Evolutionary conservation across 2,329 filamentous ascomycete genomes (phyloP), one percentile per base, ranked within the genome.

Genomic region (Microcyclospora tardicrescens): DNA sequence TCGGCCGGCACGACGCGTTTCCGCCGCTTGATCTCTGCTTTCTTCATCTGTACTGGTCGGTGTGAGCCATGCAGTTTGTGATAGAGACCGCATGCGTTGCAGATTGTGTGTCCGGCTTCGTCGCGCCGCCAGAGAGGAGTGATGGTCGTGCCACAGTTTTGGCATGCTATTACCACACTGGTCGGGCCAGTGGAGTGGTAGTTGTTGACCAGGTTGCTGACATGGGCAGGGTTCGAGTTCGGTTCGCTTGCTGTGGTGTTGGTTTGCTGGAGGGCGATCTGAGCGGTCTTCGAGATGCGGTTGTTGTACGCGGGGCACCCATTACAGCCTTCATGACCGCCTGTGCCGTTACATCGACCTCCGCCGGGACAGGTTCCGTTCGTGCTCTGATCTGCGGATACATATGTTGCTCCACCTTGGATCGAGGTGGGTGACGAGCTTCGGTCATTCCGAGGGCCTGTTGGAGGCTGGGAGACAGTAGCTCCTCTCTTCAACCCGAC

Each of bases 301-400:
- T 98, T 98, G 69, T 98, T 98, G 68, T 84, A 98, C 2, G 91
- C 91, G 28, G 91, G 91, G 56, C 91, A 98, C 10, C 91, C 91
- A 58, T 84, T 86, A 60, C 91, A 98, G 14, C 86, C 89, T 57
- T 93, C 84, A 27, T 91, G 86, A 38, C 91, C 91, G 33, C 91
- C 91, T 15, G 91, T 96, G 35, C 91, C 91, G 59, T 98, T 96
- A 60, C 91, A 98, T 42, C 81, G 81, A 30, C 91, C 91, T 45
- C 89, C 89, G 29, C 91, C 91, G 11, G 91, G 91, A 60, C 91
- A 98, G 10, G 87, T 93, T n/a, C 91, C 91, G 33, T 77, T 74
- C 4, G 78, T 68, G 33, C 74, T 79, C 49, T 83, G 77, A 54
- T 86, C 82, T 4, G 81, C 81, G 14, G 82, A 71, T 36, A 91